Conservation (phyloP, 2,329 filamentous ascomycete species). For the Fusarium kyushuense region DNA sequence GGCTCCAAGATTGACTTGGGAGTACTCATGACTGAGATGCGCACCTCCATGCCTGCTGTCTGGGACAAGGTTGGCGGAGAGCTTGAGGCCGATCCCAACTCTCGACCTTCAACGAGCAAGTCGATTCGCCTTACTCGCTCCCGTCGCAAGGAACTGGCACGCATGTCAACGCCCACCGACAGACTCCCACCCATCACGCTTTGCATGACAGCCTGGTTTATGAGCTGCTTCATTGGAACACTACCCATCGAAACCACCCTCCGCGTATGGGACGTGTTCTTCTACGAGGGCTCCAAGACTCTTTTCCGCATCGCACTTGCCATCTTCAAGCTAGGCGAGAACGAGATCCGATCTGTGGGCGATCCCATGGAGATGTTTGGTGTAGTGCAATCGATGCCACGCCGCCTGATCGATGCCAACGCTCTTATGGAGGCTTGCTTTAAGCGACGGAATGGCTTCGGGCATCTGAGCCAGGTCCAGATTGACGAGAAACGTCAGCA, state of each 20-base stretch:
- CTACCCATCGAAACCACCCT: constrained; percentile 91
- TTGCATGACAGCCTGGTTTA: constrained; percentile 96
- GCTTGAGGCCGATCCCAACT: constrained; percentile 65
- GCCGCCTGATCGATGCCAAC: constrained; percentile 85
- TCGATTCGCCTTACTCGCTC: constrained; percentile 55
- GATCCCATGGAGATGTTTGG: constrained; percentile 98
- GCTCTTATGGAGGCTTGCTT: constrained; percentile 85
- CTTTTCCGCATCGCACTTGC: constrained; percentile 91
- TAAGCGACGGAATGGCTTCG: constrained; percentile 81
- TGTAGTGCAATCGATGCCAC: constrained; percentile 87
- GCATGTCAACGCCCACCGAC: constrained; percentile 55
- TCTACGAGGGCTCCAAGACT: constrained; percentile 94
- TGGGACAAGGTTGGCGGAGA: constrained; percentile 91
- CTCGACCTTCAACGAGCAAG: constrained; percentile 53
- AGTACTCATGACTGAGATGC: constrained; percentile 88
- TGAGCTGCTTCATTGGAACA: constrained; percentile 95
- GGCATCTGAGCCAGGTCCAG: constrained; percentile 81
- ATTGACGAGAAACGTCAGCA: constrained; percentile 82
- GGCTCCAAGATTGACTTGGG: constrained; percentile 94
- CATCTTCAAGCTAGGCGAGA: constrained; percentile 89
- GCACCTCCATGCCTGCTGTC: constrained; percentile 82
- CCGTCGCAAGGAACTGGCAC: constrained; percentile 54
- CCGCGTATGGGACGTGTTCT: constrained; percentile 94
- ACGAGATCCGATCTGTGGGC: constrained; percentile 79
- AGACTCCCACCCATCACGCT: constrained; percentile 89